Evolutionary conservation across 768 basidiomycete genomes (phyloP), one percentile per base, ranked within the genome.

Genomic region (Kockovaella imperatae): DNA sequence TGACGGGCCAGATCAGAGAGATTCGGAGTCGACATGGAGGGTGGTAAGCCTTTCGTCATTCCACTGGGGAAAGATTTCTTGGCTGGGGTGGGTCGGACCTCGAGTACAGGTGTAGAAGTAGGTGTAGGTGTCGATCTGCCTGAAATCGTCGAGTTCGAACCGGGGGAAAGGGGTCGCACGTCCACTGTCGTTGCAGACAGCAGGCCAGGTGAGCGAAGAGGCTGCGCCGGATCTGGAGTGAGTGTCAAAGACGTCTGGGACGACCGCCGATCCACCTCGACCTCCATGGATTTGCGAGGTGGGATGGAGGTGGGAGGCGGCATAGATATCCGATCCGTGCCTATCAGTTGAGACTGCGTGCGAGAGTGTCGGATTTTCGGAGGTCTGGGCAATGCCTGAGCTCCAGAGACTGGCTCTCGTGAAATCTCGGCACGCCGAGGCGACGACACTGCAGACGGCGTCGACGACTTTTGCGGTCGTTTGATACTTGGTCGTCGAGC

Each of bases 31-130:
- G 62, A 57, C 1, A 46, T 49, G 14, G 54, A 52, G 1, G 64
- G 56, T 5, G 60, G 60, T 15, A 66, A 36, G n/a, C 64, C 64
- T 30, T 44, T 56, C 5, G 64, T 66, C 21, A 66, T 42, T 24
- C 54, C 56, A 4, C 56, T 49, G 3, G 64, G 64, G 49, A 66
- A 66, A 1, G 56, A 60, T 11, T 60, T 53, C 4, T 36, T 17
- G 14, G 52, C 47, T 18, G 48, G 42, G 1, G 59, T 56, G 3
- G 61, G 61, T n/a, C 11, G n/a, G 31, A 29, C 20, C 20, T 13
- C 8, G 18, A 36, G 31, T n/a, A 5, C 24, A 10, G 34, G 14
- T 11, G 45, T 24, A 17, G 45, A 47, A 8, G 20, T 20, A 2
- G 21, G 35, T 17, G 17, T 5, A 29, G 31, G 17, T 35, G 21